Base-by-base conservation (phyloP, 2,329 filamentous ascomycete species). In the Aplosporella prunicola region DNA sequence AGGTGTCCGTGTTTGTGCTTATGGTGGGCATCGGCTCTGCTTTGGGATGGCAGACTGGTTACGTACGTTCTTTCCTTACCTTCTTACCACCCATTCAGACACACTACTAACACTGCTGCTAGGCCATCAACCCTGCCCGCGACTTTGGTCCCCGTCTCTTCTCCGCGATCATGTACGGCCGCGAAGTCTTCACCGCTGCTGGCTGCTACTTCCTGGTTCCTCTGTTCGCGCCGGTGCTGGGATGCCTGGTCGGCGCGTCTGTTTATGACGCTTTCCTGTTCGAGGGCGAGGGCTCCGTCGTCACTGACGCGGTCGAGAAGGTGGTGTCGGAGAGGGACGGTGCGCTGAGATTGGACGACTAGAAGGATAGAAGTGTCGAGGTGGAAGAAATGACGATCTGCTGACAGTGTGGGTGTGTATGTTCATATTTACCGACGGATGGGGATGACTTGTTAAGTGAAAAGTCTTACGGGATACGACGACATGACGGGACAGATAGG, bases 121-220 rank as follows among this genome's bases (percentile, higher is more conserved):
- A 82, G 58, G 80, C 80, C 1, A 82, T 85, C 46, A 85, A 85
- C 50, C 57, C 82, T 28, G 80, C 79, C 22, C 70, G 81, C 56
- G 81, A 86, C 46, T 81, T 85, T 51, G 78, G 78, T 1, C 80
- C 80, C 8, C 66, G 80, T 9, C 56, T 84, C 28, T 72, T 81
- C 45, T 72, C 74, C 1, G 81, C 77, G 51, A 72, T 78, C 52
- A 48, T 84, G 39, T 81, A 80, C 3, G 85, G 85, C 51, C 77
- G 77, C 1, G 57, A 56, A 30, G 80, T 84, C 0, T 85, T 78
- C 75, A 69, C 66, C 9, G 73, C 76, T 1, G 79, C 79, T 2
- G 68, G 67, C 11, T 81, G 83, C 51, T 86, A 83, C 51, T 84
- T 84, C 53, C 85, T 78, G 78, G 75, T 78, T 14, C 81, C 81